Evolutionary conservation across 2,329 filamentous ascomycete genomes (phyloP).

Genomic region (Fusarium sp.): DNA sequence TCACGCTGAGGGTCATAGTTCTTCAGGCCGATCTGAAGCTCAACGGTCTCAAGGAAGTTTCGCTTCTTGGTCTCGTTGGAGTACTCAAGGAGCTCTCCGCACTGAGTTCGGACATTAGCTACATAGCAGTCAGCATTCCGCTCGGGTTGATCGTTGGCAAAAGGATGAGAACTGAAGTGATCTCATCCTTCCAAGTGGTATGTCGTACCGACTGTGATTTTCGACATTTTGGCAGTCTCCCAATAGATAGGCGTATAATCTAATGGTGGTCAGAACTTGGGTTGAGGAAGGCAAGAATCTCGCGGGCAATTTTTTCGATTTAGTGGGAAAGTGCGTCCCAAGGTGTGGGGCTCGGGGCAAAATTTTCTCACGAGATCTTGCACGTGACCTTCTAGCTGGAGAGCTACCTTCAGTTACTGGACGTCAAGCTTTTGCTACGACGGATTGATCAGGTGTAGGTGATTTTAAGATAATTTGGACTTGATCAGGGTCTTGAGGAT

Average conservation of each 20-base stretch:
- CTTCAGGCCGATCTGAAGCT: constrained; percentile 93
- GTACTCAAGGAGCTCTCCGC: constrained; percentile 94
- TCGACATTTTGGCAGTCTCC: constrained; percentile 91
- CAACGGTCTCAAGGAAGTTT: constrained; percentile 96
- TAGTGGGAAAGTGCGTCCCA: constrained; percentile 28
- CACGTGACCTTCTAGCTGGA: constrained; percentile 45
- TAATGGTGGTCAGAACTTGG: constrained; percentile 73
- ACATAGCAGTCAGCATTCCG: constrained; percentile 52
- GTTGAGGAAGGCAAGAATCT: constrained; percentile 24
- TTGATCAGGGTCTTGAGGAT: neutral
- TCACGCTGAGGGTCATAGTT: constrained; percentile 99
- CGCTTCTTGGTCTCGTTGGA: constrained; percentile 94
- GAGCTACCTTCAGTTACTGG: constrained; percentile 4
- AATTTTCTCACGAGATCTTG: constrained; percentile 46
- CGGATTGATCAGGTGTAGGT: constrained; percentile 12
- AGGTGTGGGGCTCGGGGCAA: constrained; percentile 50
- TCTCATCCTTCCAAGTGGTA: neutral
- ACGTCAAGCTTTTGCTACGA: constrained; percentile 16
- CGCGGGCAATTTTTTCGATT: constrained; percentile 38
- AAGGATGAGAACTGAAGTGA: neutral
- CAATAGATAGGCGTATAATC: constrained; percentile 74
- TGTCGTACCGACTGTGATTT: constrained; percentile 78
- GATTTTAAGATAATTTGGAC: neutral
- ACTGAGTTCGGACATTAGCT: constrained; percentile 95
- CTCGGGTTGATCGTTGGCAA: neutral